Evolutionary conservation across 495 filamentous ascomycete species (phyloP).

Genomic region (Penicillium longicatenatum): DNA sequence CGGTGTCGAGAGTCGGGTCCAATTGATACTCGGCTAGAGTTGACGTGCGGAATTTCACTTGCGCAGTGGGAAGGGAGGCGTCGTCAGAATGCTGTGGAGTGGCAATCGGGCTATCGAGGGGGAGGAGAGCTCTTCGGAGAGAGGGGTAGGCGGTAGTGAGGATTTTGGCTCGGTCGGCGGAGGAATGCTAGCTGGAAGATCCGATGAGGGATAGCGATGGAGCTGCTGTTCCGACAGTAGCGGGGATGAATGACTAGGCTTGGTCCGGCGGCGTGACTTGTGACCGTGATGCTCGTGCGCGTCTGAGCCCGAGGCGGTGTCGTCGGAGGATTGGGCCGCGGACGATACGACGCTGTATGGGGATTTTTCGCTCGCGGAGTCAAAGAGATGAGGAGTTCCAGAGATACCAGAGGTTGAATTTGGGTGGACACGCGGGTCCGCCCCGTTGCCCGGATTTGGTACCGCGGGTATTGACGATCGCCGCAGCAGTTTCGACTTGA

Average conservation of each 20-base stretch:
- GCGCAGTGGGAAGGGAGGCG: slow-evolving; percentile 21
- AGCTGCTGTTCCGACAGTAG: slow-evolving; percentile 13
- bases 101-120: slow-evolving; percentile 24
- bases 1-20: slow-evolving; percentile 36
- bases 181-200: slow-evolving; percentile 13
- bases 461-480: slow-evolving; percentile 39
- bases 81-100: slow-evolving; percentile 32
- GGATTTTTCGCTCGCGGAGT: slow-evolving; percentile 28
- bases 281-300: slow-evolving; percentile 10
- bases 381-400: slow-evolving; percentile 21
- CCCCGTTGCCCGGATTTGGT: slow-evolving; percentile 33
- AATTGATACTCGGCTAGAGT: slow-evolving; percentile 28
- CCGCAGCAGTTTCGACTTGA: slow-evolving; percentile 42
- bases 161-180: slow-evolving; percentile 19
- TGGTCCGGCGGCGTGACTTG: slow-evolving; percentile 10
- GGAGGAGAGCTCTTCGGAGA: slow-evolving; percentile 24
- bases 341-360: slow-evolving; percentile 29
- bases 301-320: slow-evolving; percentile 12
- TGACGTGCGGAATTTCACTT: slow-evolving; percentile 16
- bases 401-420: slow-evolving; percentile 26
- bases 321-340: slow-evolving; percentile 16
- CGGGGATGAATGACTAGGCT: slow-evolving; percentile 4
- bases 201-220: slow-evolving; percentile 10
- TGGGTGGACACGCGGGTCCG: slow-evolving; percentile 31
- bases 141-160: slow-evolving; percentile 26